Percentiles rank a stretch among this genome's conserved stretches.
Conservation (phyloP, 1,284 basidiomycete genomes). For the Ganoderma leucocontextum region DNA sequence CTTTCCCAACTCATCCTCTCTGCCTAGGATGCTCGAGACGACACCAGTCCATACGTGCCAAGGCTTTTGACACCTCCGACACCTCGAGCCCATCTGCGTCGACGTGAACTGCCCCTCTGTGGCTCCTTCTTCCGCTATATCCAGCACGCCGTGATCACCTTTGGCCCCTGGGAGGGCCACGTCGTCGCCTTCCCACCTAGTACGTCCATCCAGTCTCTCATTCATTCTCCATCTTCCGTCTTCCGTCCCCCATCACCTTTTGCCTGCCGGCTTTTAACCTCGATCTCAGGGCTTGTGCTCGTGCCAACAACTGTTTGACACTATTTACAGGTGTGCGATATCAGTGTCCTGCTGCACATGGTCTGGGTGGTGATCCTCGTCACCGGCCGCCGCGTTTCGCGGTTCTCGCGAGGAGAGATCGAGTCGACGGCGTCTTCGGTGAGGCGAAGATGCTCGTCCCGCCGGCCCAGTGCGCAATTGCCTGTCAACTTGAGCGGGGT, state of each 20-base stretch:
- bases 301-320: not conserved
- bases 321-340: conserved; percentile 67
- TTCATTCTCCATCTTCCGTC: conserved; percentile 5
- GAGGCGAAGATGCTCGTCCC: conserved; percentile 46
- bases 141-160: conserved; percentile 66
- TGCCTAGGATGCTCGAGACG: conserved; percentile 21
- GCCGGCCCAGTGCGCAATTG: conserved; percentile 61
- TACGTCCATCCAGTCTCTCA: conserved; percentile 43
- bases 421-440: conserved; percentile 45
- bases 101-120: conserved; percentile 29
- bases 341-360: conserved; percentile 82
- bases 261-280: conserved; percentile 1
- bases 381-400: conserved; percentile 59
- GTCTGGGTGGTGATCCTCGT: conserved; percentile 74
- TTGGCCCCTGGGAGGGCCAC: conserved; percentile 83
- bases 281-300: not conserved
- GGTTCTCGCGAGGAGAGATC: conserved; percentile 48
- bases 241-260: not conserved
- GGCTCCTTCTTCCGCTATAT: conserved; percentile 64
- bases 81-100: conserved; percentile 25
- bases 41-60: conserved; percentile 45
- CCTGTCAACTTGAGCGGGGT: too few relatives aligned
- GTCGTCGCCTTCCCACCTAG: conserved; percentile 82
- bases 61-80: conserved; percentile 56
- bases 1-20: conserved; percentile 25